Percentiles rank a stretch among this genome's conserved stretches.
These are phyloP conservation scores for Funneliformis caledonium DNA, from an alignment of 371 early-diverging fungal genomes.

Conservation along the genomic window DNA sequence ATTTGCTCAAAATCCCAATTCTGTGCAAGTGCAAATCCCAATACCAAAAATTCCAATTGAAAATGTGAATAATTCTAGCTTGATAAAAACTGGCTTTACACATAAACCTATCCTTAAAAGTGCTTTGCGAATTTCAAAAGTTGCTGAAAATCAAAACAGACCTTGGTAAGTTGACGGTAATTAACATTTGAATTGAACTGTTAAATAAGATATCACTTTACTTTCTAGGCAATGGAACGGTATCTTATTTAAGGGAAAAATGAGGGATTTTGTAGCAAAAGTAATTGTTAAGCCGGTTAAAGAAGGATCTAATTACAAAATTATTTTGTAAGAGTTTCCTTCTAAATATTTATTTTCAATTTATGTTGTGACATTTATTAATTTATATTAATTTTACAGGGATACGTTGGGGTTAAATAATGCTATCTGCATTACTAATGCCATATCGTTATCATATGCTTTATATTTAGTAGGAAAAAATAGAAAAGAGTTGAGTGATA, in stretches of 20 bases:
- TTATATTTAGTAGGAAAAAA: neutral
- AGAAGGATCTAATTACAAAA: neutral
- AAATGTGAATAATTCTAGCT: neutral
- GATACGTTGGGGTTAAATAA: neutral
- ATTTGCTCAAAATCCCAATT: neutral
- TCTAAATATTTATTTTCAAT: neutral
- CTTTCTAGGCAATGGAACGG: slow-evolving; percentile 13
- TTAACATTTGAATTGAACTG: neutral
- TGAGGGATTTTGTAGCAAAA: neutral
- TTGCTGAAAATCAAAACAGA: neutral
- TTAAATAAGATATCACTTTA: neutral
- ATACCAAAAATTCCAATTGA: neutral
- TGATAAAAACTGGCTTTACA: neutral
- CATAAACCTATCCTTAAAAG: neutral
- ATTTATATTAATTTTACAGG: neutral
- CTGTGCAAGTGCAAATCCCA: neutral
- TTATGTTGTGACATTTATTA: neutral
- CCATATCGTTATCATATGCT: slow-evolving; percentile 3
- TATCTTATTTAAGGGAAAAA: neutral
- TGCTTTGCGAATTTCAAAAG: neutral
- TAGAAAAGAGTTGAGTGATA: neutral
- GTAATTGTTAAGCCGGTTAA: neutral
- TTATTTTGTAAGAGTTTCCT: neutral
- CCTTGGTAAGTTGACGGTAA: neutral
- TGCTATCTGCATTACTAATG: neutral